phyloP scores from a whole-genome alignment of 2,329 filamentous ascomycete genomes.

The Fusarium sp. region DNA sequence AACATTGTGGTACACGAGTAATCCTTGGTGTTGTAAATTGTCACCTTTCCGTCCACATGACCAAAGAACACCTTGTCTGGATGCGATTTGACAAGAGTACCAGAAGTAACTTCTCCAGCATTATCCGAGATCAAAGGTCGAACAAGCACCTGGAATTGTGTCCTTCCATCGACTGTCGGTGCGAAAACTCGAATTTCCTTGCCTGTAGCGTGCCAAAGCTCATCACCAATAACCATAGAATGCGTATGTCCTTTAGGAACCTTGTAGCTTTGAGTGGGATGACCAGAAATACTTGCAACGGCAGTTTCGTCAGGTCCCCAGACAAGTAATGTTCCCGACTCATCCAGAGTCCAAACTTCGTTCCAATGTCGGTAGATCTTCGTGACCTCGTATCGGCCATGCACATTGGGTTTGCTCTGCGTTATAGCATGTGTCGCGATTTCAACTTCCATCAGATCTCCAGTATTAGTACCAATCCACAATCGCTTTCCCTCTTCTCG shows the following conservation, averaged over 20 bases:
- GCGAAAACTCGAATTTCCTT: slow-evolving; percentile 89
- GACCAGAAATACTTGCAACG: slow-evolving; percentile 78
- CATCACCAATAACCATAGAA: slow-evolving; percentile 85
- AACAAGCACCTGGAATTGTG: slow-evolving; percentile 79
- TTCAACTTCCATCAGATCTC: slow-evolving; percentile 91
- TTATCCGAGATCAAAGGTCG: slow-evolving; percentile 76
- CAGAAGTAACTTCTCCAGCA: slow-evolving; percentile 88
- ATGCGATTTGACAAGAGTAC: slow-evolving; percentile 78
- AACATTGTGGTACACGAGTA: slow-evolving; percentile 83
- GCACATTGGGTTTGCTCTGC: slow-evolving; percentile 75
- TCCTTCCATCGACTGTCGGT: slow-evolving; percentile 74
- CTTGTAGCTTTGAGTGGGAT: slow-evolving; percentile 78
- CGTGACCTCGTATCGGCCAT: slow-evolving; percentile 81
- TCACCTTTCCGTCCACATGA: slow-evolving; percentile 92
- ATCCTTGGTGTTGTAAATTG: slow-evolving; percentile 84
- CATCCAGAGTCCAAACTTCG: slow-evolving; percentile 94
- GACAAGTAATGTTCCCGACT: slow-evolving; percentile 84
- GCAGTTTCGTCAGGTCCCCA: slow-evolving; percentile 83
- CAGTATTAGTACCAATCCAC: slow-evolving; percentile 90
- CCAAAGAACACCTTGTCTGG: slow-evolving; percentile 88
- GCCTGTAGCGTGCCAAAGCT: slow-evolving; percentile 88
- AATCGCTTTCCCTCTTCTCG: slow-evolving; percentile 83
- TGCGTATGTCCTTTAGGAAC: slow-evolving; percentile 85
- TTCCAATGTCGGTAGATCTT: slow-evolving; percentile 88
- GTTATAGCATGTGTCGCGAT: slow-evolving; percentile 78